Evolutionary conservation across 306 rosid species (phyloP).

Genomic region (Lagenaria siceraria): DNA sequence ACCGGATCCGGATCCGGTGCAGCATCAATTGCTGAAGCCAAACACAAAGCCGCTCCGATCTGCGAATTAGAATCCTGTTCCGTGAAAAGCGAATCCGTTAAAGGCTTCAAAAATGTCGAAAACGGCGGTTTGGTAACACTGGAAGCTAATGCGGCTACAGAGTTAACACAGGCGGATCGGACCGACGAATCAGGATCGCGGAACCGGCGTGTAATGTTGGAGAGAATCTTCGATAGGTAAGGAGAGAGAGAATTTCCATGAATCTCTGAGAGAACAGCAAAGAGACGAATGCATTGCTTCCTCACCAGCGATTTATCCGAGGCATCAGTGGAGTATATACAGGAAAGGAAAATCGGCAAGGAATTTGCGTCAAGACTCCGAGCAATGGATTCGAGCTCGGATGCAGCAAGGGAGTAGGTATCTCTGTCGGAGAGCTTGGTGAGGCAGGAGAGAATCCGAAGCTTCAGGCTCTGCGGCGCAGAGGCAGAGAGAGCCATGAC

Average conservation of each 20-base stretch:
- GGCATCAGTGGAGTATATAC: conserved; percentile 70
- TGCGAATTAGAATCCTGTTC: conserved; percentile 84
- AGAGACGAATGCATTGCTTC: conserved; percentile 63
- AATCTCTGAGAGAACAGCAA: conserved; percentile 51
- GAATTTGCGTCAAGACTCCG: conserved; percentile 39
- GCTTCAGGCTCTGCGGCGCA: conserved; percentile 48
- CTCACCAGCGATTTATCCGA: conserved; percentile 79
- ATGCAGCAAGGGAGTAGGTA: conserved; percentile 53
- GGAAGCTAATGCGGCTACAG: conserved; percentile 56
- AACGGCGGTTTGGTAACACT: conserved; percentile 66
- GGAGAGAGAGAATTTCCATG: conserved; percentile 73
- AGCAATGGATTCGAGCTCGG: conserved; percentile 68
- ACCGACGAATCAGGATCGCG: conserved; percentile 87
- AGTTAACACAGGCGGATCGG: conserved; percentile 78
- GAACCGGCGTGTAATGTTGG: conserved; percentile 50
- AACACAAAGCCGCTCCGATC: conserved; percentile 73
- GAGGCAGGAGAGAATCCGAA: conserved; percentile 66
- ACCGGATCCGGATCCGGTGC: conserved; percentile 64
- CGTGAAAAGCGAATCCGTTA: conserved; percentile 73
- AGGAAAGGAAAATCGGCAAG: conserved; percentile 56
- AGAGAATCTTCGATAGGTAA: conserved; percentile 50
- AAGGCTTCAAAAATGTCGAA: conserved; percentile 53
- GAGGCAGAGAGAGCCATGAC: conserved; percentile 43
- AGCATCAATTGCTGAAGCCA: conserved; percentile 64
- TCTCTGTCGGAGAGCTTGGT: conserved; percentile 94